phyloP scores from a whole-genome alignment of 2,329 filamentous ascomycete species.

The Neofusicoccum parvum region DNA sequence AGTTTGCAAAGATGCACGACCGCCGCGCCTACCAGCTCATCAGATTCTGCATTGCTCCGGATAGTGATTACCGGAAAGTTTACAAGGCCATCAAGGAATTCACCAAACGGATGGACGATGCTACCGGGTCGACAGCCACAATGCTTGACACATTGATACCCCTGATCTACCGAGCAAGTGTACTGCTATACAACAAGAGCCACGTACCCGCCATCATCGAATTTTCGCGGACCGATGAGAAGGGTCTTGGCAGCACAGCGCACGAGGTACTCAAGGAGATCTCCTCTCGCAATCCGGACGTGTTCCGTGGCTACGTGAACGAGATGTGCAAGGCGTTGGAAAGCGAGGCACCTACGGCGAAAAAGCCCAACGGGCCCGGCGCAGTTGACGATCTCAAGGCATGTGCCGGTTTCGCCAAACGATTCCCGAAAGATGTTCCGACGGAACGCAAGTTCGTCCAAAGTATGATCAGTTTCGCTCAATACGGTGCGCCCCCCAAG shows the following conservation, averaged over 20 bases:
- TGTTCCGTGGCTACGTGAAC: conserved; percentile 90
- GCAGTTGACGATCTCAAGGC: conserved; percentile 93
- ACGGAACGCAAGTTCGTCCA: conserved; percentile 79
- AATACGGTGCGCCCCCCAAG: conserved; percentile 77
- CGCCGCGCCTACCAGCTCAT: conserved; percentile 87
- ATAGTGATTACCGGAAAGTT: conserved; percentile 90
- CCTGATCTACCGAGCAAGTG: conserved; percentile 79
- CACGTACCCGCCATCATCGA: conserved; percentile 90
- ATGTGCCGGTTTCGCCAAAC: conserved; percentile 86
- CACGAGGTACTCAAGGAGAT: conserved; percentile 92
- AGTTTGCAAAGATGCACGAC: conserved; percentile 89
- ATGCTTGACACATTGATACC: conserved; percentile 80
- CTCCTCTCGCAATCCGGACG: conserved; percentile 81
- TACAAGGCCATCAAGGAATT: conserved; percentile 89
- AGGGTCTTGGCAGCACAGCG: conserved; percentile 74
- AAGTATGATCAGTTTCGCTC: conserved; percentile 78
- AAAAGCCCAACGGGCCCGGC: conserved; percentile 66
- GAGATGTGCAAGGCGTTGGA: conserved; percentile 87
- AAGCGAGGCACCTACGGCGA: conserved; percentile 73
- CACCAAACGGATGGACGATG: conserved; percentile 74
- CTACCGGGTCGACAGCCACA: conserved; percentile 58
- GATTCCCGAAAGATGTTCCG: conserved; percentile 81
- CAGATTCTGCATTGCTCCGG: conserved; percentile 78
- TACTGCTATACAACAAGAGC: conserved; percentile 90
- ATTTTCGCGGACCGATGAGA: conserved; percentile 80